phyloP scores from a whole-genome alignment of 306 rosid genomes.

The Styphnolobium japonicum region DNA sequence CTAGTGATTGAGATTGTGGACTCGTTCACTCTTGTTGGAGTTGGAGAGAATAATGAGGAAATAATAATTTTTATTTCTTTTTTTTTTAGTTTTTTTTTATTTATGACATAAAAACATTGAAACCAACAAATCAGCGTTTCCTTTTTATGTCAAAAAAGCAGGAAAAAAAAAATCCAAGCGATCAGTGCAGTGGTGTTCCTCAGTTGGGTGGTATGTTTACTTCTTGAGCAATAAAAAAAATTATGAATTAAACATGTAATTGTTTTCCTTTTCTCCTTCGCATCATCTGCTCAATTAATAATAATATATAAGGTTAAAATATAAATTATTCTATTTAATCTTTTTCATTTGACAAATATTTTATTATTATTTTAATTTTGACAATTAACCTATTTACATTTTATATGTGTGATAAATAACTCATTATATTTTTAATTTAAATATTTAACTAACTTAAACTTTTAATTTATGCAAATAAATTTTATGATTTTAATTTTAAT shows the following conservation, averaged over 20 bases:
- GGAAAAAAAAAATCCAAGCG: not conserved
- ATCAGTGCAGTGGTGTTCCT: not conserved
- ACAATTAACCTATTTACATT: not conserved
- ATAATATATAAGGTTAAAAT: not conserved
- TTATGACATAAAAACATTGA: slow-evolving; percentile 2
- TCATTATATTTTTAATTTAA: not conserved
- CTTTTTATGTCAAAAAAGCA: not conserved
- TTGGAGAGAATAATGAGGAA: not conserved
- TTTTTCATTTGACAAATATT: not conserved
- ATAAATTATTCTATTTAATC: not conserved
- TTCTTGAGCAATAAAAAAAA: slow-evolving; percentile 17
- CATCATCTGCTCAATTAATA: not conserved
- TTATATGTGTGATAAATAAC: not conserved
- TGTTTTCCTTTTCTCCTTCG: not conserved
- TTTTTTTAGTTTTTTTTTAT: not conserved
- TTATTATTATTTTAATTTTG: not conserved
- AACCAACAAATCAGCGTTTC: not conserved
- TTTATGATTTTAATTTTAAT: not conserved
- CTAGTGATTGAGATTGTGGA: slow-evolving; percentile 16
- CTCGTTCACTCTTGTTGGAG: not conserved
- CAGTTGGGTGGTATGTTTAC: slow-evolving; percentile 14
- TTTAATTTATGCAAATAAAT: too few relatives aligned
- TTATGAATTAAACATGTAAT: not conserved
- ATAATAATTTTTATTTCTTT: not conserved
- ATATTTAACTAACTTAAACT: not conserved